A percentile compares a stretch with the other conserved stretches of the same genome.
Conservation (phyloP, 768 basidiomycete species). For the Mycena amicta region DNA sequence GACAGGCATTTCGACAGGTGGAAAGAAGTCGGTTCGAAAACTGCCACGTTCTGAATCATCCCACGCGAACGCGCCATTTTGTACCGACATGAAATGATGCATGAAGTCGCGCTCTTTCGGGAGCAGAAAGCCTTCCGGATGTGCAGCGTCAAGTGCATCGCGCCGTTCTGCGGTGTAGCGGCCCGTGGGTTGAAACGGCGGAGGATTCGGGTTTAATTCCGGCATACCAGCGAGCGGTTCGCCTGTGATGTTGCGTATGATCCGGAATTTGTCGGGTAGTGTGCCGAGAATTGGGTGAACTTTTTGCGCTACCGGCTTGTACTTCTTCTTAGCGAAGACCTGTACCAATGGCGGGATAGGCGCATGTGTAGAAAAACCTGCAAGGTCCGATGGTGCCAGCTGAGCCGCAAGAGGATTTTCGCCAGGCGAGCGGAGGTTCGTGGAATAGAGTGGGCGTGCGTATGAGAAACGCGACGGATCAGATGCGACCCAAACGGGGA, state of each 20-base stretch:
- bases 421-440: not conserved
- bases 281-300: slow-evolving; percentile 11
- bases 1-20: not conserved
- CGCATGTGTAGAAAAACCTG: not conserved
- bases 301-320: slow-evolving; percentile 24
- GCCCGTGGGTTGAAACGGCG: not conserved
- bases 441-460: not conserved
- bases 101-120: slow-evolving; percentile 16
- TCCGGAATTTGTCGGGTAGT: slow-evolving; percentile 19
- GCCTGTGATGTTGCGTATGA: slow-evolving; percentile 11
- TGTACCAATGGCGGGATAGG: not conserved
- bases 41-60: slow-evolving; percentile 18
- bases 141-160: slow-evolving; percentile 1
- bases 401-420: not conserved
- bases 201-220: slow-evolving; percentile 2
- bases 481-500: not conserved
- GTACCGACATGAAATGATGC: slow-evolving; percentile 8
- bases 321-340: slow-evolving; percentile 13
- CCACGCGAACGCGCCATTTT: slow-evolving; percentile 22
- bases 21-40: slow-evolving; percentile 14
- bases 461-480: not conserved
- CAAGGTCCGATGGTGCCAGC: not conserved
- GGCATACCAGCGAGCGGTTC: slow-evolving; percentile 13
- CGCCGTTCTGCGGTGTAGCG: slow-evolving; percentile 4
- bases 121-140: slow-evolving; percentile 11